Base-by-base conservation (phyloP, 192 early-diverging fungal genomes). In the Allomyces macrogynus region DNA sequence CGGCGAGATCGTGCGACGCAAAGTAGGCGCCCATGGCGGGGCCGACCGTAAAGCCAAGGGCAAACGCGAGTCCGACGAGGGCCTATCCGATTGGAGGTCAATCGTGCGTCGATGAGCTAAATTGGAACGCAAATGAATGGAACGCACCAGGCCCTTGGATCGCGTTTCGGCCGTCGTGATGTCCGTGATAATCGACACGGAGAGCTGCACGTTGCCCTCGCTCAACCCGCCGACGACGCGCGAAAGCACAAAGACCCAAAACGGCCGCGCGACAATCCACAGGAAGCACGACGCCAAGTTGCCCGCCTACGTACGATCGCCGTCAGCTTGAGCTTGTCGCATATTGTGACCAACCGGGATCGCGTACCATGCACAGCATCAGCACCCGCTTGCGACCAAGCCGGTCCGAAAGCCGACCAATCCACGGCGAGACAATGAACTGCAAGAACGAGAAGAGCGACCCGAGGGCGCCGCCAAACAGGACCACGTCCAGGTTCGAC, bases 141-240 rank as follows among this genome's bases (percentile, higher is more conserved):
- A 65, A 61, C 42, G 20, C 43, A 62, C 54, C 80, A 99, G 74
- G 32, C 88, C 87, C 23, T 74, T 74, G 3, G 91, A 93, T 23
- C 95, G 69, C 0, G 78, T 84, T 65, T 84, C 76, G 0, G 78
- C 74, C 0, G 87, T 85, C 0, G 95, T 95, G 61, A 96, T 80
- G 68, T 99, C 95, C 20, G 91, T 87, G 54, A 99, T 92, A 70
- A 95, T 92, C 0, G 95, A 93, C 44, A 91, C 89, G 3, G 87
- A 90, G 60, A 99, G 82, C 75, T 99, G 95, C 18, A 99, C 91
- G 68, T 99, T 99, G 60, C 95, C 95, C 70, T 99, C 95, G 62
- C 89, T 92, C 64, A 99, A 76, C 12, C 95, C 95, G 5, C 87
- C 95, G 57, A 99, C 80, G 54, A 95, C 73, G 11, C 95, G 76